Base-by-base conservation (phyloP, 2,329 filamentous ascomycete genomes). In the Colletotrichum nymphaeae region DNA sequence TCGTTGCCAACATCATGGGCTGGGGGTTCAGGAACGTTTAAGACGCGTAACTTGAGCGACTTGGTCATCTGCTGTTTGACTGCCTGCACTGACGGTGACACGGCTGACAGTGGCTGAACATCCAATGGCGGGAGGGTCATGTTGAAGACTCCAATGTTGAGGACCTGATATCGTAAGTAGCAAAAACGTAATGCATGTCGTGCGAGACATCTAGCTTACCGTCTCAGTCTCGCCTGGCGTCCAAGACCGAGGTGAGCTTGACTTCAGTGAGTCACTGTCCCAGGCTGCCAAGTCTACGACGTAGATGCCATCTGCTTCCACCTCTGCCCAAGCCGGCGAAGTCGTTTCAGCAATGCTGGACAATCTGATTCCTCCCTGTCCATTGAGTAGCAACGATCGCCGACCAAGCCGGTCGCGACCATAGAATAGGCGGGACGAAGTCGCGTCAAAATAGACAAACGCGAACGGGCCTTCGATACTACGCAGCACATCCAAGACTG, bases 401-500 rank as follows among this genome's bases (percentile, higher is more conserved):
- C 97, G 89, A 9, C 97, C 97, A 3, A 99, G 88, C 71, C 93
- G 93, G 81, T 99, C 97, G 76, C 97, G 90, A 7, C 94, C 95
- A 81, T 94, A 98, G 82, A 93, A 97, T 16, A 98, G 76, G 55
- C 88, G 88, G 11, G 85, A 85, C 66, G 88, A 85, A 11, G 81
- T 78, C 19, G 86, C 88, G 84, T 98, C 93, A 78, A 93, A 93
- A 81, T 93, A 98, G 6, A 96, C 89, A 82, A 98, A 97, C 2
- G 96, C 94, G 84, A 97, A 98, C 0, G 97, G 96, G 0, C 97
- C 97, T 72, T 92, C 89, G 30, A 96, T 89, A 52, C 82, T 86
- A 67, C 89, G 87, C 53, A 95, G 81, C 0, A 88, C 86, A 66
- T 86, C 79, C 7, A 91, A 75, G 9, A 92, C 81, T 32, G 81